A percentile compares a stretch with the other conserved stretches of the same genome.
Evolutionary conservation across 805 yeast species (phyloP).

Genomic region (Wickerhamiella kurtzmanii): DNA sequence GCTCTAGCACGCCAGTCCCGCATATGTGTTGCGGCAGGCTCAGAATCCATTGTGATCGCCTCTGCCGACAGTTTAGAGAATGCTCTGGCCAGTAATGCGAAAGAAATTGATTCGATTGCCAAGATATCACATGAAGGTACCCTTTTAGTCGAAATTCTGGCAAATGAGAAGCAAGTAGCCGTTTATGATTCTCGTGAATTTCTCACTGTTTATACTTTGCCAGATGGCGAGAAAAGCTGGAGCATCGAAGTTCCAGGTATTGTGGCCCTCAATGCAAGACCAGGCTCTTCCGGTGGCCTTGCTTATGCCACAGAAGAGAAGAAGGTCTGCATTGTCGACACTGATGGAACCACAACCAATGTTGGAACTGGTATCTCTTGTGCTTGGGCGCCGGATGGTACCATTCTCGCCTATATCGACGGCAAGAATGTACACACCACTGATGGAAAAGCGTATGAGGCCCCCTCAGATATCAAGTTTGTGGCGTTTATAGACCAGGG

Average conservation of each 20-base stretch:
- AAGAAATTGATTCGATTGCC: not conserved
- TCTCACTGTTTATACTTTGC: constrained; percentile 2
- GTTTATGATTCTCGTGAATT: constrained; percentile 1
- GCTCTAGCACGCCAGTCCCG: not conserved
- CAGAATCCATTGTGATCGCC: constrained; percentile 11
- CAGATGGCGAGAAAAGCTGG: constrained; percentile 6
- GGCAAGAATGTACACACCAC: not conserved
- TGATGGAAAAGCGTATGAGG: not conserved
- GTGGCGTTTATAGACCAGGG: not conserved
- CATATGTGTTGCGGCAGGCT: constrained; percentile 14
- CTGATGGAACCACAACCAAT: not conserved
- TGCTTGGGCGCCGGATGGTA: not conserved
- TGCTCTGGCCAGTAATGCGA: not conserved
- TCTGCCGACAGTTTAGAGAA: constrained; percentile 1
- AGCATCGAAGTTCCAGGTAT: not conserved
- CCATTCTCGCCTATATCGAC: not conserved
- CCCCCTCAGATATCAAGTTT: not conserved
- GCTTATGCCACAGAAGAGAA: not conserved
- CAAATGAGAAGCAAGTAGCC: constrained; percentile 11
- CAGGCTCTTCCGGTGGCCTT: not conserved
- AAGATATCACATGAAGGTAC: not conserved
- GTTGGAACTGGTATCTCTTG: not conserved
- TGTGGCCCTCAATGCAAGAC: not conserved
- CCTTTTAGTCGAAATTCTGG: constrained; percentile 7
- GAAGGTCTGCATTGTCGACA: not conserved